Evolutionary conservation across 1,139 yeast genomes (phyloP), one percentile per base, ranked within the genome.

Genomic region (Protomyces macrosporus): DNA sequence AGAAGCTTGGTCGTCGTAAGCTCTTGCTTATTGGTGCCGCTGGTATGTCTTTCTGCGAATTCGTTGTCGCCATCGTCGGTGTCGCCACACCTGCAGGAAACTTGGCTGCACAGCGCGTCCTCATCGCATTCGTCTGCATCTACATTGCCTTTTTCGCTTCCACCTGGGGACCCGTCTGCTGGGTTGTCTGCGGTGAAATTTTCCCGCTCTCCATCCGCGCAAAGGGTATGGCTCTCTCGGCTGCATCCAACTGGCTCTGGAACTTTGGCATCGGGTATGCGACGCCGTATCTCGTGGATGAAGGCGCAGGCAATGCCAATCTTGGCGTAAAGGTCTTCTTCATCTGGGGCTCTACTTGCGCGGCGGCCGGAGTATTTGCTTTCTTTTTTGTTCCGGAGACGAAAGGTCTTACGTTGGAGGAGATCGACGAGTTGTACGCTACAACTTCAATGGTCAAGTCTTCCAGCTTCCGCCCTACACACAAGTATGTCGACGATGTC

Each of bases 221-320:
- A 71, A 85, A 85, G 74, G 87, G 90, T 10, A 86, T 87, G 67
- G 84, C 91, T 32, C 73, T 86, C 62, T 83, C 88, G 58, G 84
- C 88, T 33, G 87, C 91, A n/a, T 81, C 89, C 57, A 87, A 87
- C 76, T 87, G 95, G 95, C 75, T 86, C 68, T 86, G 84, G 72
- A 87, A 87, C 77, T 87, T 86, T 75, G 83, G 82, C 32, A 84
- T 86, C 75, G 90, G 90, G 10, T 85, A 79, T 73, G 82, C 84
- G 34, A 86, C 90, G 2, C 90, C 91, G 6, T 86, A 84, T 75
- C 75, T 86, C 75, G 87, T 85, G 68, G 87, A 85, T 74, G 73
- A 80, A 67, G 86, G 84, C 56, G 73, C 78, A 62, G 88, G 86
- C 45, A 37, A 61, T 52, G 64, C 64, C 45, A 33, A 55, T 33